Base-by-base conservation (phyloP, 345 rosid genomes). In the Psidium guajava region DNA sequence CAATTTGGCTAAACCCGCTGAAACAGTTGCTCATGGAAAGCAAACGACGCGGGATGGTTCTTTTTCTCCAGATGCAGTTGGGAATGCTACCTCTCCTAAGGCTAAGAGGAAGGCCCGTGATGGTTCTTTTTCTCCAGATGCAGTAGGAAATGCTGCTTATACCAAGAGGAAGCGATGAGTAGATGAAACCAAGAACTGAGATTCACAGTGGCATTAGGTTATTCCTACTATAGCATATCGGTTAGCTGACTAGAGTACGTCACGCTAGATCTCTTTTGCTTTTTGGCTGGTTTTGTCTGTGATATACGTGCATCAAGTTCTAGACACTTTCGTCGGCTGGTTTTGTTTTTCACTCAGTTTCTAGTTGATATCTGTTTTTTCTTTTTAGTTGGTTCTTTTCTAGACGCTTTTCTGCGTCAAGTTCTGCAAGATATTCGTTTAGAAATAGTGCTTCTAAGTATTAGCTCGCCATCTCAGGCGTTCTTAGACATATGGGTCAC, bases 1-100 rank as follows among this genome's bases (percentile, higher is more conserved):
- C 69, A 85, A 85, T 73, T 14, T 83, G 74, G 44, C 87, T 28
- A 85, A 84, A 86, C 83, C 86, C 13, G 11, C 90, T 42, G 86
- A 86, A 77, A 56, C 82, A 53, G 88, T 86, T 52, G 7, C 54
- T 69, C 25, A 32, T 36, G 47, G 47, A 32, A 69, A 69, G 47
- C 47, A 69, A 36, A 18, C 8, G 44, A 8, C 24, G 0, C 25
- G 80, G 25, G 13, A 36, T 36, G 47, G 14, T 32, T 69, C 80
- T 80, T 54, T 21, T 6, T 32, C 64, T 80, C 83, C 40, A 4
- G 32, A 3, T 8, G 44, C 75, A 85, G 57, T 28, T n/a, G 12
- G 75, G 44, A 64, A 64, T 64, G 75, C 75, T 32, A 3, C 75
- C 8, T 64, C 24, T 64, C 75, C 75, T 3, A 32, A 56, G 61